Conservation (phyloP, 768 basidiomycete species). For the Terana coerulea region DNA sequence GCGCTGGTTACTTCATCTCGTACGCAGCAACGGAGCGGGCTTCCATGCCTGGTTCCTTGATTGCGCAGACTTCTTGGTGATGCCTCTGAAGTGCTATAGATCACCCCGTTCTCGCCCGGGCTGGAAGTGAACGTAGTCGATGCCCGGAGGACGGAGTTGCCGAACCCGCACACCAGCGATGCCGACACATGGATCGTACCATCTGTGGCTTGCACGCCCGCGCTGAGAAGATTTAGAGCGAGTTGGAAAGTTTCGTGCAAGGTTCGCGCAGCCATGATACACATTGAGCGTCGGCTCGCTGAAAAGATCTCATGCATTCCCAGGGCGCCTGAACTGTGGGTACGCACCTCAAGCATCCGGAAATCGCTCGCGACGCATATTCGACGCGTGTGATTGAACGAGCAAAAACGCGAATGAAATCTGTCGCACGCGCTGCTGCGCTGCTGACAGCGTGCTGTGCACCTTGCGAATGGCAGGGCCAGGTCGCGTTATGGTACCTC, state of each 20-base stretch:
- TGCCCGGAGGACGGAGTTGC: background rate
- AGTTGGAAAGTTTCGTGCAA: background rate
- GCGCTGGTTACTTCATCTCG: background rate
- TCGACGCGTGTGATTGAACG: background rate
- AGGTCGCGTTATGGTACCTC: too few species aligned
- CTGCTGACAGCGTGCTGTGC: too few species aligned
- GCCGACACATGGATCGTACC: background rate
- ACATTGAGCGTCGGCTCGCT: background rate
- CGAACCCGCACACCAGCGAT: background rate
- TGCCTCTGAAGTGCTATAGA: background rate
- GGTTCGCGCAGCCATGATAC: too few species aligned
- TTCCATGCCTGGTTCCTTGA: background rate
- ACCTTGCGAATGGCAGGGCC: background rate
- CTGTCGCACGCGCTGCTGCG: background rate
- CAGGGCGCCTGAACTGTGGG: background rate
- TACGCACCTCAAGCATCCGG: background rate
- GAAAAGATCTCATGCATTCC: background rate
- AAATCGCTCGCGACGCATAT: background rate
- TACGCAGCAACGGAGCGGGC: background rate
- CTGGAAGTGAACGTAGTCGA: background rate
- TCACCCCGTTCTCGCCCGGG: background rate
- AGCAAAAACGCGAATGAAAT: background rate
- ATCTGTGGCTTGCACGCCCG: background rate
- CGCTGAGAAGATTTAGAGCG: slow-evolving; percentile 1
- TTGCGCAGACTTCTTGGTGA: background rate